Percentiles rank a stretch among this genome's conserved stretches.
These are phyloP conservation scores for Rhodotorula sp. DNA, from an alignment of 1,284 basidiomycete genomes.

Conservation along the genomic window DNA sequence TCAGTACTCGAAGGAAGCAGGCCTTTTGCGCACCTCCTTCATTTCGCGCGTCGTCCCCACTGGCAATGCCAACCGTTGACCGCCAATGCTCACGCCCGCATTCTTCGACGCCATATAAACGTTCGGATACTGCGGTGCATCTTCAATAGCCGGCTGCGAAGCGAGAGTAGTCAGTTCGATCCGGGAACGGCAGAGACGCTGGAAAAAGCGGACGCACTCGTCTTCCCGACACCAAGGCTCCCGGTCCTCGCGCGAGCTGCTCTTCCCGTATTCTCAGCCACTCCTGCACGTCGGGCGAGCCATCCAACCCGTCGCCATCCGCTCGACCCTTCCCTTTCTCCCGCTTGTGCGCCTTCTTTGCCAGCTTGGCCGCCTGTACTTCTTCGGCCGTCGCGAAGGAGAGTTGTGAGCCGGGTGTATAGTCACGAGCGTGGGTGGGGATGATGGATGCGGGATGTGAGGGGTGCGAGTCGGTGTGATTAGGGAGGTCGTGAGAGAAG, in stretches of 20 bases:
- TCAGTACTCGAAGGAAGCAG: background rate
- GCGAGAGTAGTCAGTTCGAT: constrained; percentile 9
- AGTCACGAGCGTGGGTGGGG: constrained; percentile 30
- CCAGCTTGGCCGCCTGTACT: constrained; percentile 43
- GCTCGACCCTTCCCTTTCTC: constrained; percentile 22
- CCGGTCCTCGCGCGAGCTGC: constrained; percentile 52
- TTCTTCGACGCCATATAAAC: constrained; percentile 68
- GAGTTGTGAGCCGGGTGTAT: constrained; percentile 47
- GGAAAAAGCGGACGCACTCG: constrained; percentile 42
- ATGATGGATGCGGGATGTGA: background rate
- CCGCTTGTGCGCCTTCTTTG: constrained; percentile 23
- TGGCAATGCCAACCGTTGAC: constrained; percentile 73
- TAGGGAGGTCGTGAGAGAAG: background rate
- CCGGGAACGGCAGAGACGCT: no score
- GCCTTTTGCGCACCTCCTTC: constrained; percentile 58
- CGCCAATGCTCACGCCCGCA: constrained; percentile 68
- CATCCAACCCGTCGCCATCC: constrained; percentile 6
- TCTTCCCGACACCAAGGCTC: constrained; percentile 48
- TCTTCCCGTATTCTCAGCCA: constrained; percentile 34
- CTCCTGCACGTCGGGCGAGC: constrained; percentile 30
- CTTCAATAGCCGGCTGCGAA: constrained; percentile 58
- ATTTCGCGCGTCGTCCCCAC: constrained; percentile 71
- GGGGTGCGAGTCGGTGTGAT: background rate
- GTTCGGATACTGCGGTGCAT: constrained; percentile 66
- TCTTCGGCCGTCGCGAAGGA: constrained; percentile 46